Base-by-base conservation (phyloP, 1,139 yeast species). In the Yamadazyma siamensis region DNA sequence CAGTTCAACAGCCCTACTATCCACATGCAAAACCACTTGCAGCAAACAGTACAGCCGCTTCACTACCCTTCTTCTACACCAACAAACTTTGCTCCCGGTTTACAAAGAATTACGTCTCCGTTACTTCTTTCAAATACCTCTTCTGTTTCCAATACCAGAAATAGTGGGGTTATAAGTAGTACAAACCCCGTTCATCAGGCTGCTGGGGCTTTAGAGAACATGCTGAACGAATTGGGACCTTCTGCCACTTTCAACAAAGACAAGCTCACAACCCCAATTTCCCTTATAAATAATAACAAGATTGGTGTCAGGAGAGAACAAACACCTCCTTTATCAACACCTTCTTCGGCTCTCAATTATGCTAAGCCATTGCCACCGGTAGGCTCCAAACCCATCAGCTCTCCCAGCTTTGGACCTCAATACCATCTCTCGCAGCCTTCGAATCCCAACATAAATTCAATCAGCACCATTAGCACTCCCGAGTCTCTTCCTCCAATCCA, bases 11-110 rank as follows among this genome's bases (percentile, higher is more conserved):
- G 36, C 24, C 39, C 40, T 20, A 26, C 32, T n/a, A 32, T 35
- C 23, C 41, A 35, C 35, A 40, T 37, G 26, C 46, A 32, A 11
- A 39, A 34, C 30, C 34, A 49, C 32, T 38, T 48, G 25, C 46
- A 50, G 10, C 56, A 50, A 34, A 65, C 61, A 32, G 71, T 67
- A 3, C 71, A 65, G 44, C 82, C 84, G 9, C 57, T 79, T 27
- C 81, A 78, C 50, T 79, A 78, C 49, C 86, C 86, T 6, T 66
- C 77, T 4, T 76, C 83, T 2, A 77, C 84, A 2, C 86, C 86
- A 14, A 73, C 84, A 2, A 84, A 77, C 47, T 79, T 76, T 62
- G 84, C 83, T 20, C 77, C 82, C 0, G 80, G 80, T 24, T 56
- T 78, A 35, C 75, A 74, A 42, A 54, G 79, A 29, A 78, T 79